These are phyloP conservation scores for Oxyria digyna DNA, from an alignment of 148 eudicot species.

Conservation along the genomic window DNA sequence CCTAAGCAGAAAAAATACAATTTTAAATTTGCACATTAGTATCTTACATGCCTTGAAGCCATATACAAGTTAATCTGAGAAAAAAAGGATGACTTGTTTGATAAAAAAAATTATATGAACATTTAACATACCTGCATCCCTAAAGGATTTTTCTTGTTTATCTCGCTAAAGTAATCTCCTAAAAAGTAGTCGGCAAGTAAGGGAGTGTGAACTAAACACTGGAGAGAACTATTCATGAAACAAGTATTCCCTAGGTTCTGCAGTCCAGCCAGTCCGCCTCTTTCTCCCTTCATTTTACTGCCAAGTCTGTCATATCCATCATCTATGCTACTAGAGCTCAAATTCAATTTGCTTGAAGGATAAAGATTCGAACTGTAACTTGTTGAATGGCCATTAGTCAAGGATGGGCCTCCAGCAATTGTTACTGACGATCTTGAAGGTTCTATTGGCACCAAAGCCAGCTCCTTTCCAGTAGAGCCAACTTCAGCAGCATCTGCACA, in stretches of 20 bases:
- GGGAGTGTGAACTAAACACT: constrained; percentile 91
- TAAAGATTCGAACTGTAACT: constrained; percentile 29
- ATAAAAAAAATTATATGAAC: constrained; percentile 10
- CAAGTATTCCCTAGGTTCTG: constrained; percentile 97
- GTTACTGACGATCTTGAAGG: constrained; percentile 67
- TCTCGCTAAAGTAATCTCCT: constrained; percentile 67
- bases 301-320: constrained; percentile 32
- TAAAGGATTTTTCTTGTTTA: constrained; percentile 80
- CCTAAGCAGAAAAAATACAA: constrained; percentile 37
- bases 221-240: constrained; percentile 96
- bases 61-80: neutral
- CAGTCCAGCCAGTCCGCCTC: constrained; percentile 81
- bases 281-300: constrained; percentile 30
- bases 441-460: constrained; percentile 83
- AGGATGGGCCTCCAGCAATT: constrained; percentile 89
- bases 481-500: constrained; percentile 25
- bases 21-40: constrained; percentile 6
- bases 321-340: constrained; percentile 30
- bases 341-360: constrained; percentile 28
- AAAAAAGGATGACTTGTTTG: neutral
- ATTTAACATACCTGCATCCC: constrained; percentile 76
- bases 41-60: constrained; percentile 2
- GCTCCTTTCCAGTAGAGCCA: constrained; percentile 59
- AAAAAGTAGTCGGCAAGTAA: constrained; percentile 74
- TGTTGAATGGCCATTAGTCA: constrained; percentile 61